These are phyloP conservation scores for Bocquillonia castaneifolia DNA, from an alignment of 441 rosid species.

Conservation along the genomic window DNA sequence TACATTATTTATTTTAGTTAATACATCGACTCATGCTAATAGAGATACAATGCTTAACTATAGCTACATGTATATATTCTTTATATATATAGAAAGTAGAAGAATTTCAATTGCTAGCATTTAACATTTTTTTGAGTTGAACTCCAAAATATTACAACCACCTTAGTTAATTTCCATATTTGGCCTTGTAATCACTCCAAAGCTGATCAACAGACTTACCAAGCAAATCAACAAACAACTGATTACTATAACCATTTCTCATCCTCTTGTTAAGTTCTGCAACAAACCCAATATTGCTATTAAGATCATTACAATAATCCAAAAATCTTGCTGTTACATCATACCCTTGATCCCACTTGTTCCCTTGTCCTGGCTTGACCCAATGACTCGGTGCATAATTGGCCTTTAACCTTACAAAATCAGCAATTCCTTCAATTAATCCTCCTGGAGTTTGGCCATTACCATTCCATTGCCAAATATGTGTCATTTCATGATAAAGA, in stretches of 20 bases:
- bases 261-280: conserved; percentile 47
- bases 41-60: too few relatives aligned
- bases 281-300: conserved; percentile 39
- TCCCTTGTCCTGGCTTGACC: conserved; percentile 42
- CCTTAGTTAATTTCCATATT: conserved; percentile 24
- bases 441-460: conserved; percentile 32
- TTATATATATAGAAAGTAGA: too few relatives aligned
- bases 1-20: too few relatives aligned
- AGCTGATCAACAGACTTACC: conserved; percentile 40
- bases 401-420: conserved; percentile 44
- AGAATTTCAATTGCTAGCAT: too few relatives aligned
- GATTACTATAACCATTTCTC: conserved; percentile 31
- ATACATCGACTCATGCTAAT: too few relatives aligned
- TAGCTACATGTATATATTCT: too few relatives aligned
- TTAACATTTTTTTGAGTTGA: too few relatives aligned
- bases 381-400: conserved; percentile 34
- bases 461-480: conserved; percentile 45
- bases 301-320: conserved; percentile 39
- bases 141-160: too few relatives aligned
- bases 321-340: conserved; percentile 46
- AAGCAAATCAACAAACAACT: conserved; percentile 37
- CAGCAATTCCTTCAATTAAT: conserved; percentile 42
- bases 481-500: conserved; percentile 41
- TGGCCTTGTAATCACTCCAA: conserved; percentile 45
- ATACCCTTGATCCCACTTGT: conserved; percentile 46